Conservation (phyloP, 1,139 yeast species). For the Yamadazyma mexicana region DNA sequence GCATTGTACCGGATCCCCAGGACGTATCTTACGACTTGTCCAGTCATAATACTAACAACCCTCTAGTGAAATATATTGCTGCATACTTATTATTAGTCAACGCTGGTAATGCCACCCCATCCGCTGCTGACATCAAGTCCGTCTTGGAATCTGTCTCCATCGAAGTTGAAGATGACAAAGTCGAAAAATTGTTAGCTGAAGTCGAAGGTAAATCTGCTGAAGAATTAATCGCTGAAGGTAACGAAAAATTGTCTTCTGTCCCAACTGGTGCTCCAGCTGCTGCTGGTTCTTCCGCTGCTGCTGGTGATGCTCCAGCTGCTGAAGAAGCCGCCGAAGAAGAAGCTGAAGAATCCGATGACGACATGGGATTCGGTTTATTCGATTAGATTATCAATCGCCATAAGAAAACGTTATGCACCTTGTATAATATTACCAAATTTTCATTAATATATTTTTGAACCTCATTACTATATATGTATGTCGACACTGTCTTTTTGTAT, state of each 20-base stretch:
- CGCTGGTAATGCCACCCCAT: conserved; percentile 76
- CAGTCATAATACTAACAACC: conserved; percentile 10
- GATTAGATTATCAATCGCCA: conserved; percentile 28
- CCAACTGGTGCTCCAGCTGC: conserved; percentile 98
- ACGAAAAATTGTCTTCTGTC: conserved; percentile 91
- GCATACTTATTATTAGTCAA: conserved; percentile 67
- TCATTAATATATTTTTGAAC: conserved; percentile 9
- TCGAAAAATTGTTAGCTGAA: conserved; percentile 81
- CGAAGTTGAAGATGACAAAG: conserved; percentile 90
- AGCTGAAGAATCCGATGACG: conserved; percentile 58
- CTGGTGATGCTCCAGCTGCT: conserved; percentile 68
- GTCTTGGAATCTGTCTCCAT: conserved; percentile 92
- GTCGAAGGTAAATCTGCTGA: conserved; percentile 91
- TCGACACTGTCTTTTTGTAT: background rate
- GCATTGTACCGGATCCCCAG: no score
- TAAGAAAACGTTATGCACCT: conserved; percentile 7
- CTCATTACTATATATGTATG: background rate
- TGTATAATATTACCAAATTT: conserved; percentile 12
- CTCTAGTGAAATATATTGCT: conserved; percentile 61
- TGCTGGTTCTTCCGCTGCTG: conserved; percentile 61
- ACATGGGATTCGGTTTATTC: conserved; percentile 57
- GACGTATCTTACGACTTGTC: no score
- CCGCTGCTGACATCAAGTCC: conserved; percentile 87
- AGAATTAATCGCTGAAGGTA: conserved; percentile 95
- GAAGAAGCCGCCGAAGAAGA: conserved; percentile 68